Evolutionary conservation across 768 basidiomycete species (phyloP), one percentile per base, ranked within the genome.

Genomic region (Cystoderma amianthinum): DNA sequence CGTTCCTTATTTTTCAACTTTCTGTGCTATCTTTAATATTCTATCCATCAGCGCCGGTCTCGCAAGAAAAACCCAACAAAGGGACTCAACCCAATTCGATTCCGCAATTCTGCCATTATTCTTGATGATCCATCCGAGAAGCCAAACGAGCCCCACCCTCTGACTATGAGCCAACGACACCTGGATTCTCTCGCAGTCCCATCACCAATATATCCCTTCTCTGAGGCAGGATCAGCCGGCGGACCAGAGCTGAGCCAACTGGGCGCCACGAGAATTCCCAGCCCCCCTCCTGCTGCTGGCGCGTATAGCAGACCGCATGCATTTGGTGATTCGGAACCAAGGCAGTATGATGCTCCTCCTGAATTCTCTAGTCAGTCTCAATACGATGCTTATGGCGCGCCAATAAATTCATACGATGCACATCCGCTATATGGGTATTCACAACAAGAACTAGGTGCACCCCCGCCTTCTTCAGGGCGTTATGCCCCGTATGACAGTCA

Each of bases 51-150:
- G 34, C 18, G 34, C 9, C 66, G 68, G 24, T 66, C 62, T 16
- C 58, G 63, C 39, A 62, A 62, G 33, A 56, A 48, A 39, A 59
- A 50, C 33, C 55, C 50, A 17, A 52, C 56, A 4, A 67, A 66
- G 38, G 60, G 46, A 12, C 82, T 79, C 57, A 69, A 73, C 38
- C 58, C 76, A 1, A 59, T 65, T 40, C 66, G 65, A 12, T 79
- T 79, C 62, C 69, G 69, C 22, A 71, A 72, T 46, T 79, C 78
- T 15, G 68, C 64, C 10, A 50, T 72, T 6, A 52, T 82, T 16
- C 50, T 61, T 11, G 42, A 56, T 12, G 58, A 64, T 41, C 34
- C 34, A 17, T 51, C 51, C 35, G 53, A 40, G 23, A 49, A 37
- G 37, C 42, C 46, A 15, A 41, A 21, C 46, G 50, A n/a, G 38